phyloP scores from a whole-genome alignment of 176 grass and related monocot genomes.

The Bothriochloa decipiens region DNA sequence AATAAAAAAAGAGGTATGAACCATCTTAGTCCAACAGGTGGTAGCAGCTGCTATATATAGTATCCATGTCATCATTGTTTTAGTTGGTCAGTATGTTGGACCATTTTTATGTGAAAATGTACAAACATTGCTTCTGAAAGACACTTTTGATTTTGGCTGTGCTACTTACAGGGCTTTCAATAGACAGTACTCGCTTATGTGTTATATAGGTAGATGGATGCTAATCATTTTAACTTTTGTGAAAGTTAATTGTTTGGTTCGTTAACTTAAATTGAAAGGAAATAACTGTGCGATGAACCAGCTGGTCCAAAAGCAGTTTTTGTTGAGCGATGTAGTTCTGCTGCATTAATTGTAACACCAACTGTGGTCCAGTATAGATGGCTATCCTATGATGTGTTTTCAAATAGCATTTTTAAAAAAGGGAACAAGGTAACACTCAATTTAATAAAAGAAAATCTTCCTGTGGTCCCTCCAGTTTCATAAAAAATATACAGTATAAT shows the following conservation, averaged over 20 bases:
- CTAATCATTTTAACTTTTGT: background rate
- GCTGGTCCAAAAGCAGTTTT: background rate
- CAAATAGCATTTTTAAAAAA: background rate
- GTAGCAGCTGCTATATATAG: background rate
- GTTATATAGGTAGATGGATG: background rate
- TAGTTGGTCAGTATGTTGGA: background rate
- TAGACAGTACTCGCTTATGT: background rate
- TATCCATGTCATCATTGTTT: background rate
- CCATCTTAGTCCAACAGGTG: background rate
- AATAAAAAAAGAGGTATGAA: background rate
- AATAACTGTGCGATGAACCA: background rate
- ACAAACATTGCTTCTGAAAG: background rate
- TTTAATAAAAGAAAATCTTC: too few species aligned
- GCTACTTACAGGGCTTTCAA: background rate
- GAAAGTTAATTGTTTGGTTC: conserved; percentile 13
- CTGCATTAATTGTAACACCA: background rate
- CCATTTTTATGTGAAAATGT: background rate
- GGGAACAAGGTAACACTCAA: background rate
- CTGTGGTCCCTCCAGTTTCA: too few species aligned
- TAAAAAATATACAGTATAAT: background rate
- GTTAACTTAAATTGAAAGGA: background rate
- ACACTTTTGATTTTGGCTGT: background rate
- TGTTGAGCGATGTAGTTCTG: background rate
- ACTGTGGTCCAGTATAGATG: background rate
- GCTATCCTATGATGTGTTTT: too few species aligned